Evolutionary conservation across 1,139 yeast genomes (phyloP).

Genomic region (Kodamaea alishanica): DNA sequence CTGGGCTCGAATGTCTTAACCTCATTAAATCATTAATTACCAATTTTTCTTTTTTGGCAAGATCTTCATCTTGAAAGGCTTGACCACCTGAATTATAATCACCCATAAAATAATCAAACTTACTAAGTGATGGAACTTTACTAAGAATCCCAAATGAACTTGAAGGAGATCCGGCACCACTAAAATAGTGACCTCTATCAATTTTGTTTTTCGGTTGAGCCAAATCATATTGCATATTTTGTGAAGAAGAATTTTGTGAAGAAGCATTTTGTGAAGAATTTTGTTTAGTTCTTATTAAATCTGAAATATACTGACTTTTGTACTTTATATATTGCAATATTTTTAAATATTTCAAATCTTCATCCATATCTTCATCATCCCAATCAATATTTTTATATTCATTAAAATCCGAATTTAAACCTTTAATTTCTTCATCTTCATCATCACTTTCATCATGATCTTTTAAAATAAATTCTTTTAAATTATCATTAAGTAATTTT

Average conservation of each 20-base stretch:
- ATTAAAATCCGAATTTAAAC: constrained; percentile 15
- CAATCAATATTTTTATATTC: constrained; percentile 37
- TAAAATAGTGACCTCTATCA: constrained; percentile 1
- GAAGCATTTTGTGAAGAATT: neutral
- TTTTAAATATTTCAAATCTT: constrained; percentile 45
- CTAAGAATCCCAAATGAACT: constrained; percentile 10
- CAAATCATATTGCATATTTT: neutral
- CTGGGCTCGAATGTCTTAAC: constrained; percentile 9
- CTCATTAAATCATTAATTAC: constrained; percentile 37
- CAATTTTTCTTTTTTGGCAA: constrained; percentile 33
- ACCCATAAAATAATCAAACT: constrained; percentile 29
- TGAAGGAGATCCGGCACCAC: constrained; percentile 5
- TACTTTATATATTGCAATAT: constrained; percentile 43
- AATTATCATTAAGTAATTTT: constrained; percentile 40
- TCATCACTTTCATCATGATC: constrained; percentile 38
- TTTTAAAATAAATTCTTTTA: constrained; percentile 36
- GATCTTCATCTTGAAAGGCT: constrained; percentile 15
- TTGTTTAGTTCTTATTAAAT: constrained; percentile 9
- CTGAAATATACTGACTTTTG: constrained; percentile 21
- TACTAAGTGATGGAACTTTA: constrained; percentile 28
- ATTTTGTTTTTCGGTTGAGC: constrained; percentile 4
- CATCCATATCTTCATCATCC: constrained; percentile 52
- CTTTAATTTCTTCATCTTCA: constrained; percentile 18
- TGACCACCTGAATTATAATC: constrained; percentile 24
- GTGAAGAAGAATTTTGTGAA: too few relatives aligned